Base-by-base conservation (phyloP, 805 yeast genomes). In the Wickerhamomyces bisporus region DNA sequence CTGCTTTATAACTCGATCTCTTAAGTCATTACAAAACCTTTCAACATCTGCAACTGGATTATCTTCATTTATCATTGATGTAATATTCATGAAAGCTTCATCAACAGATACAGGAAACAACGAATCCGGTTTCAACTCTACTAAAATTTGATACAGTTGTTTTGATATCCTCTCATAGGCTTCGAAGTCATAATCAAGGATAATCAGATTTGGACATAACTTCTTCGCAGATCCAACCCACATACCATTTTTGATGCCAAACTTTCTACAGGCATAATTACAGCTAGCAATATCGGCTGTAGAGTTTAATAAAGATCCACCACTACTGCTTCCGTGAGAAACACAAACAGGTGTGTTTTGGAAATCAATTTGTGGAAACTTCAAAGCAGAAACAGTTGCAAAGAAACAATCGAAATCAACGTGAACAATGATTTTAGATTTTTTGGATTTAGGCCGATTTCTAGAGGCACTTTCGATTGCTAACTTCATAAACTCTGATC, bases 341-440 rank as follows among this genome's bases (percentile, higher is more conserved):
- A 79, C 66, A 66, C 95, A 64, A 61, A 91, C 60, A 54, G 81
- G 65, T 70, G 81, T 60, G 48, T 64, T 42, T 31, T 68, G 26
- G 49, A 60, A 43, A 41, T 75, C 75, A 14, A 81, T 53, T 3
- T 77, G 68, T 0, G 83, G 81, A 30, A 68, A 64, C 13, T 62
- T 66, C 38, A 79, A 61, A 3, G 86, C 73, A 0, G 96, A 84
- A 0, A 83, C 96, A 0, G 94, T 73, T 2, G 89, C 97, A 61
- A 91, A 91, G 52, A 93, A 91, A 47, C 95, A 87, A 58, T 91
- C 98, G 58, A 88, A 91, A 57, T 91, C 98, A 25, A 91, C 70
- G 57, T 91, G 97, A 38, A 89, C 55, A 9, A 89, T 73, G 1
- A 71, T 55, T 25, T 50, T 52, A 4, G 21, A 27, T 6, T 25